Conservation (phyloP, 2,329 filamentous ascomycete species). For the Verticillium tricorpus region DNA sequence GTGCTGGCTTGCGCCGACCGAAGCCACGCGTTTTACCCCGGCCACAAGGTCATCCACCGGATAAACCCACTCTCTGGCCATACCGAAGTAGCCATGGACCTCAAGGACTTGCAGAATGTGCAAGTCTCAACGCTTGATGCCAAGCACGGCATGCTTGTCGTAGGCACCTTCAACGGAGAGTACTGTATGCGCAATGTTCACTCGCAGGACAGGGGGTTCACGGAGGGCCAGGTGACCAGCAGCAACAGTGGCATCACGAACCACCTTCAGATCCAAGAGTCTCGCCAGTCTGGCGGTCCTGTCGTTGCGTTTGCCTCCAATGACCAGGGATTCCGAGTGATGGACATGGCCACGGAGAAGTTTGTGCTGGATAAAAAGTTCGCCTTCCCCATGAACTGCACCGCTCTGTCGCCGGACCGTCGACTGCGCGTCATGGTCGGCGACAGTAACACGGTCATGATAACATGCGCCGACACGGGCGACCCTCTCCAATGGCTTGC, state of each 20-base stretch:
- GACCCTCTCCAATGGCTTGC: conserved; percentile 50
- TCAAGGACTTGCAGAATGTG: conserved; percentile 32
- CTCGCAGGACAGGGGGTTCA: conserved; percentile 29
- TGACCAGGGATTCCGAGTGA: conserved; percentile 51
- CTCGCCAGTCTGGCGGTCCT: conserved; percentile 47
- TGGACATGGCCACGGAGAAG: conserved; percentile 55
- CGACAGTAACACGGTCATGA: conserved; percentile 60
- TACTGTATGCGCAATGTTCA: conserved; percentile 46
- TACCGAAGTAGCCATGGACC: conserved; percentile 39
- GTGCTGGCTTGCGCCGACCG: conserved; percentile 53
- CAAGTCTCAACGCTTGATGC: conserved; percentile 48
- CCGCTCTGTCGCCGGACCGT: conserved; percentile 65
- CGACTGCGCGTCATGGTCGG: conserved; percentile 70
- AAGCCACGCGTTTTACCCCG: conserved; percentile 54
- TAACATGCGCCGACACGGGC: conserved; percentile 66
- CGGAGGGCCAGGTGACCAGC: conserved; percentile 43
- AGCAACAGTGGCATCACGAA: conserved; percentile 57
- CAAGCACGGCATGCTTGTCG: conserved; percentile 51
- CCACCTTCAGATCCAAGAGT: conserved; percentile 54
- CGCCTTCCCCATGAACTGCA: conserved; percentile 64
- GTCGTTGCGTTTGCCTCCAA: conserved; percentile 60
- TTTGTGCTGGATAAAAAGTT: conserved; percentile 52
- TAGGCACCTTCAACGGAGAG: conserved; percentile 54
- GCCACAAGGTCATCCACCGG: conserved; percentile 41
- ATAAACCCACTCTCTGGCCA: conserved; percentile 46